phyloP scores from a whole-genome alignment of 371 early-diverging fungal species.

The Mucor plumbeus region DNA sequence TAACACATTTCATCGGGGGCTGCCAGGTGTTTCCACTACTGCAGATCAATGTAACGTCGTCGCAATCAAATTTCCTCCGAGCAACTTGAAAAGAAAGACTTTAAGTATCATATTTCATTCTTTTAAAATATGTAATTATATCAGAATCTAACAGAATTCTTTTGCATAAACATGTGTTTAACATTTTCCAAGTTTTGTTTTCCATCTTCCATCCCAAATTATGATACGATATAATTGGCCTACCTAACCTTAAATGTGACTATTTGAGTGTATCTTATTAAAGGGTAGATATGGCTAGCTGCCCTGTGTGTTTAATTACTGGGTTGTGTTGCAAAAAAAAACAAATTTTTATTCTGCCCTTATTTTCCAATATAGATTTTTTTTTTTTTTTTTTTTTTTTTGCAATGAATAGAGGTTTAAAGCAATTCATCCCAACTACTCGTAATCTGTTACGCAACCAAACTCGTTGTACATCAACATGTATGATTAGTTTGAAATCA shows the following conservation, averaged over 20 bases:
- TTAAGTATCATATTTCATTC: not conserved
- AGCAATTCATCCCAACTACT: constrained; percentile 14
- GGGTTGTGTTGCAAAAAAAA: constrained; percentile 7
- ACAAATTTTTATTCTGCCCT: constrained; percentile 6
- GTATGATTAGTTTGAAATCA: not conserved
- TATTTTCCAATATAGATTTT: not conserved
- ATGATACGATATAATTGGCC: constrained; percentile 8
- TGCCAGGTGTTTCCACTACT: not conserved
- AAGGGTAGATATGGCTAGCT: not conserved
- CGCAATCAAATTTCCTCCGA: not conserved
- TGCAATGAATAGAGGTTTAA: constrained; percentile 23
- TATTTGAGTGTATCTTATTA: not conserved
- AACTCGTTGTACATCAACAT: not conserved
- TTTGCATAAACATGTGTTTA: not conserved
- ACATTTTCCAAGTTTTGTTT: not conserved
- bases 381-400: too few species aligned
- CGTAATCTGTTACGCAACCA: constrained; percentile 12
- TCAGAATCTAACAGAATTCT: not conserved
- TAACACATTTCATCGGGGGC: not conserved
- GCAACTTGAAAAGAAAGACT: not conserved
- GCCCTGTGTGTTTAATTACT: constrained; percentile 2
- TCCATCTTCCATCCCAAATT: not conserved
- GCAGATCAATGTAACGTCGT: not conserved
- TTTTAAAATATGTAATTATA: not conserved
- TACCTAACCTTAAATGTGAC: not conserved